A percentile compares a stretch with the other conserved stretches of the same genome.
Conservation (phyloP, 2,329 filamentous ascomycete genomes). For the Aspergillus sojae region DNA sequence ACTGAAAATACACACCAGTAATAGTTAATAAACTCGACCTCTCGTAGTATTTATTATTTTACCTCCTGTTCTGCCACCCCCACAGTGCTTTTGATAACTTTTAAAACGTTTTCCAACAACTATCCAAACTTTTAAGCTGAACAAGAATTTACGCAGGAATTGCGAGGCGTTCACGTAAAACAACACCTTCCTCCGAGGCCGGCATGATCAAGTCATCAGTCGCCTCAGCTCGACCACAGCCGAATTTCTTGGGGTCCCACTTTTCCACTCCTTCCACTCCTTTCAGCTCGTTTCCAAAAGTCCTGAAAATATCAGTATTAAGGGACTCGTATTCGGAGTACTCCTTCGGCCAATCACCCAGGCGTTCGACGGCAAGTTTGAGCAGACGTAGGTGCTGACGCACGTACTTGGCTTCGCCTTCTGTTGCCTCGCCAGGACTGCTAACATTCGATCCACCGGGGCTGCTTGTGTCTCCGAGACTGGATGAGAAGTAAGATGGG, state of each 20-base stretch:
- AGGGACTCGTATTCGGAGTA: slow-evolving; percentile 53
- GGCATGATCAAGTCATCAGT: slow-evolving; percentile 27
- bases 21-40: background rate
- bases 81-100: background rate
- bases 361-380: slow-evolving; percentile 43
- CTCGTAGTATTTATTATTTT: background rate
- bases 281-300: slow-evolving; percentile 44
- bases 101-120: background rate
- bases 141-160: background rate
- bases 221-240: slow-evolving; percentile 50
- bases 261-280: slow-evolving; percentile 51
- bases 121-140: background rate
- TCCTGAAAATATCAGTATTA: slow-evolving; percentile 48
- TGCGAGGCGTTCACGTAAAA: background rate
- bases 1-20: background rate
- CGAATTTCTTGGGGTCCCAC: slow-evolving; percentile 51
- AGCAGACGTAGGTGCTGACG: slow-evolving; percentile 42
- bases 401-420: slow-evolving; percentile 28
- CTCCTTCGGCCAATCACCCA: slow-evolving; percentile 50
- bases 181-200: background rate
- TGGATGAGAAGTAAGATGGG: slow-evolving; percentile 18
- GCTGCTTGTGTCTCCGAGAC: background rate
- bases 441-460: background rate
- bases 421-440: background rate
- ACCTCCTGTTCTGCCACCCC: too few relatives aligned